phyloP scores from a whole-genome alignment of 352 stramenopile species.

The Phytophthora chlamydospora region DNA sequence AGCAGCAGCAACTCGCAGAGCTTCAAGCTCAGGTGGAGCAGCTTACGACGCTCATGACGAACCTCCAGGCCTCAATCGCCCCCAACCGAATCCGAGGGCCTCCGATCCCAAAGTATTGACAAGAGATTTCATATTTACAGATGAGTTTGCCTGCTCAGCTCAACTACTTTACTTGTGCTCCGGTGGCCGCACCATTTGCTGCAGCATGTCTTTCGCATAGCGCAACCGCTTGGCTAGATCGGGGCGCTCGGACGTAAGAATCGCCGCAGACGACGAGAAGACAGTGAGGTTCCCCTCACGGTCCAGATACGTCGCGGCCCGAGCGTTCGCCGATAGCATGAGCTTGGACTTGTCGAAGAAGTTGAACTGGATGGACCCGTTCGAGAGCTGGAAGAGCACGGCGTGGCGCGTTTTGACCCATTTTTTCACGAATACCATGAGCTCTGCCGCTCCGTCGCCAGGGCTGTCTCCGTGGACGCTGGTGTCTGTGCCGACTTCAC shows the following conservation, averaged over 20 bases:
- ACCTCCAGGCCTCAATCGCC: constrained; percentile 38
- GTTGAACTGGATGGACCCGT: constrained; percentile 95
- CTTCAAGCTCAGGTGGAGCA: constrained; percentile 50
- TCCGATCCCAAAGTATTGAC: constrained; percentile 36
- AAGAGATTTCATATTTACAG: constrained; percentile 42
- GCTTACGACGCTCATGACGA: constrained; percentile 43
- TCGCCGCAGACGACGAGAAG: constrained; percentile 54
- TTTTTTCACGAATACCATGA: constrained; percentile 97
- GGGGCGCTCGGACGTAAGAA: constrained; percentile 62
- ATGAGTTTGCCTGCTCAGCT: constrained; percentile 6
- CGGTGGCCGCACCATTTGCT: constrained; percentile 85
- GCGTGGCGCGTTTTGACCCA: constrained; percentile 98
- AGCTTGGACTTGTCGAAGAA: constrained; percentile 98
- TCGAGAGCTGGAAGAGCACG: constrained; percentile 97
- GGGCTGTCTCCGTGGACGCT: constrained; percentile 16
- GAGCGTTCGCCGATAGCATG: constrained; percentile 91
- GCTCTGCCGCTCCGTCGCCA: constrained; percentile 13
- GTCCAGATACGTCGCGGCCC: constrained; percentile 90
- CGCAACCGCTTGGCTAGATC: constrained; percentile 81
- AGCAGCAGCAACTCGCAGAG: constrained; percentile 39
- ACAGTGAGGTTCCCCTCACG: constrained; percentile 73
- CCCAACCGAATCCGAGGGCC: constrained; percentile 26
- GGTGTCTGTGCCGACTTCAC: constrained; percentile 31
- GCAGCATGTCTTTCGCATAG: constrained; percentile 97
- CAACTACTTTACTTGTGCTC: constrained; percentile 31